Conservation (phyloP, 805 yeast genomes). For the Suhomyces sp. region DNA sequence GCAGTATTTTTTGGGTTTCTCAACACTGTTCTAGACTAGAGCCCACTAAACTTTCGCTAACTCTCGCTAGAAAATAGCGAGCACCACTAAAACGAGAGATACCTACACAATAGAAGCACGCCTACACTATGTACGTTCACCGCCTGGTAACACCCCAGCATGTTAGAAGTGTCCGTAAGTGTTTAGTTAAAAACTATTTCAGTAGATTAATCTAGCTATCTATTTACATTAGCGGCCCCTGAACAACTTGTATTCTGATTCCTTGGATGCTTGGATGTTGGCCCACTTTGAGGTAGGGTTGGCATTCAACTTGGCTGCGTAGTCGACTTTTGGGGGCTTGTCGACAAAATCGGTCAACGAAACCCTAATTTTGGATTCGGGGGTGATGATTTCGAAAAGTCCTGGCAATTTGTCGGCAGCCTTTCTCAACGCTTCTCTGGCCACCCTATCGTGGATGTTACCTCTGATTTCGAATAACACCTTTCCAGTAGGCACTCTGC, state of each 20-base stretch:
- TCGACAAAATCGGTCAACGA: constrained; percentile 59
- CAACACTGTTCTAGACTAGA: no score
- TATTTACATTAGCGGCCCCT: constrained; percentile 50
- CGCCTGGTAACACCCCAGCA: background rate
- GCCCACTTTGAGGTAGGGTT: constrained; percentile 66
- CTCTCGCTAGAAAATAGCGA: background rate
- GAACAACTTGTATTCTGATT: constrained; percentile 53
- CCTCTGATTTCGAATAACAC: constrained; percentile 84
- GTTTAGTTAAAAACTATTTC: background rate
- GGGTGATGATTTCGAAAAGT: constrained; percentile 75
- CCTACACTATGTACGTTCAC: background rate
- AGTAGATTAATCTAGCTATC: background rate
- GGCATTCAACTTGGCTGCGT: constrained; percentile 49
- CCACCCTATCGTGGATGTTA: constrained; percentile 80
- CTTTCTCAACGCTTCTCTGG: constrained; percentile 84
- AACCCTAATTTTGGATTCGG: constrained; percentile 63
- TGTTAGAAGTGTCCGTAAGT: no score
- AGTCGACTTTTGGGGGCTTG: constrained; percentile 48
- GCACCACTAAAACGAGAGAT: no score
- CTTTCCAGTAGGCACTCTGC: constrained; percentile 93
- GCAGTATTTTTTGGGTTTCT: background rate
- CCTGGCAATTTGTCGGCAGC: constrained; percentile 94
- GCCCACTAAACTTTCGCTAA: background rate
- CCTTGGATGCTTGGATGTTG: constrained; percentile 50
- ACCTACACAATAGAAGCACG: no score